phyloP scores from a whole-genome alignment of 176 grass and related monocot species.

The Metroxylon sagu region DNA sequence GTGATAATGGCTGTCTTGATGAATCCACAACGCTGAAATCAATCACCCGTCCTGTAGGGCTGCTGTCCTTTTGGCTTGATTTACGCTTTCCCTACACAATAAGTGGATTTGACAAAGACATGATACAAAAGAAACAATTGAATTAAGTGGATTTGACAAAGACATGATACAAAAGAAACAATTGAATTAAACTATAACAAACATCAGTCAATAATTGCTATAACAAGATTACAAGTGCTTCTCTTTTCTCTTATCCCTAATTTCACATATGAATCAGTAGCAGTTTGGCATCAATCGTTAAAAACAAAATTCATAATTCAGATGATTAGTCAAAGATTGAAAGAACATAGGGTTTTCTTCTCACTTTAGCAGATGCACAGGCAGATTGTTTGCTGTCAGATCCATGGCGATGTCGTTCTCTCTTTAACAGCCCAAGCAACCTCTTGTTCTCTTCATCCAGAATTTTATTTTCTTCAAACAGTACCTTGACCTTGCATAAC shows the following conservation, averaged over 20 bases:
- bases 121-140: too few species aligned
- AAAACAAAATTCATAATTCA: too few species aligned
- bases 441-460: constrained; percentile 72
- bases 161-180: too few species aligned
- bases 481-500: constrained; percentile 41
- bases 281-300: too few species aligned
- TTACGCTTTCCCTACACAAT: constrained; percentile 58
- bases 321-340: too few species aligned
- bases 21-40: constrained; percentile 43
- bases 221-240: too few species aligned
- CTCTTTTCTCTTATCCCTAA: too few species aligned
- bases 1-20: constrained; percentile 53
- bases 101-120: background rate
- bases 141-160: background rate
- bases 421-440: constrained; percentile 41
- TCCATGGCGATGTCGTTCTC: constrained; percentile 33
- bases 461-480: constrained; percentile 67
- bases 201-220: too few species aligned
- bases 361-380: constrained; percentile 53
- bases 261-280: too few species aligned
- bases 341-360: background rate
- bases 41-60: constrained; percentile 19
- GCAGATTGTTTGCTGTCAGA: constrained; percentile 50
- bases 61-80: constrained; percentile 43
- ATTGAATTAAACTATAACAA: too few species aligned